These are phyloP conservation scores for Neurospora sp. DNA, from an alignment of 495 filamentous ascomycete genomes.

Conservation along the genomic window DNA sequence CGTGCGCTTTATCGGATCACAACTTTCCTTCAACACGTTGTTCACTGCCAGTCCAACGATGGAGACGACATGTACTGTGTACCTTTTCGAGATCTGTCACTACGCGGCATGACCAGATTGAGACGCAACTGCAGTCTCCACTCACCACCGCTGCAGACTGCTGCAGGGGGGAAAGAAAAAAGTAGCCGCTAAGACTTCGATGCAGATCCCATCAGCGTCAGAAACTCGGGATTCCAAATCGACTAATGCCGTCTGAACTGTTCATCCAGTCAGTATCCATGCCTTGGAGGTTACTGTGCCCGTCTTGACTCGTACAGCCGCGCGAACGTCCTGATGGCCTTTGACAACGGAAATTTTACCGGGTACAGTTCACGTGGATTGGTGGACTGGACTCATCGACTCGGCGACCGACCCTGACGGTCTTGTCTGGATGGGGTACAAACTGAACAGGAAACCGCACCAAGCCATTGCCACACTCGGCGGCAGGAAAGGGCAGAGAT, in stretches of 20 bases:
- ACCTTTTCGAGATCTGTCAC: neutral
- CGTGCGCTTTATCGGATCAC: neutral
- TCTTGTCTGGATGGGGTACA: neutral
- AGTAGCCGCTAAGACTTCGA: no score
- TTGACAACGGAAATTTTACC: neutral
- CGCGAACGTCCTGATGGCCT: neutral
- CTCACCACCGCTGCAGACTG: neutral
- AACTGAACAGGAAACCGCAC: no score
- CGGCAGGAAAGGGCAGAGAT: neutral
- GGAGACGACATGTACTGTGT: neutral
- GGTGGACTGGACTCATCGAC: neutral
- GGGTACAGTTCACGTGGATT: neutral
- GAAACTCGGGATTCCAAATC: neutral
- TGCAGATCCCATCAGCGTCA: neutral
- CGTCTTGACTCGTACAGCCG: neutral
- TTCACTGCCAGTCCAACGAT: neutral
- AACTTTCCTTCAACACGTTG: neutral
- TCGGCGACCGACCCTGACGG: neutral
- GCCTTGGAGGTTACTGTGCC: neutral
- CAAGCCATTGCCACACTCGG: neutral
- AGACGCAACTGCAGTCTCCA: neutral
- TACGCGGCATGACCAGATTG: neutral
- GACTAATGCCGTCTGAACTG: no score
- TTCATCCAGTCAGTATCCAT: no score
- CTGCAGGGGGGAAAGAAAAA: neutral